Percentiles rank a stretch among this genome's conserved stretches.
These are phyloP conservation scores for Tetracentron sinense DNA, from an alignment of 164 flowering plant species.

Conservation along the genomic window DNA sequence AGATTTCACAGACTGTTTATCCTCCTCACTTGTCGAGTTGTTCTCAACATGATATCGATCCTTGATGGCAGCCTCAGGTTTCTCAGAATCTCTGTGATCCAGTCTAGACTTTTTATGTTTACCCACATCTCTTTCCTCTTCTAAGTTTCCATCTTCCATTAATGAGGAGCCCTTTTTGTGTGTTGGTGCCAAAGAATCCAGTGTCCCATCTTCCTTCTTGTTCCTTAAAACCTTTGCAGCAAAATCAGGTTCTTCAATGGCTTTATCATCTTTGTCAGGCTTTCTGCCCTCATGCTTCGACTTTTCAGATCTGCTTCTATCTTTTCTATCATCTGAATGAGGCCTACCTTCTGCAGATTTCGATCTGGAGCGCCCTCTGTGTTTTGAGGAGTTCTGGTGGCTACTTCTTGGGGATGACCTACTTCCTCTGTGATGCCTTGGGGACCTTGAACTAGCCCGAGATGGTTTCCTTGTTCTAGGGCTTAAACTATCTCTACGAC, in stretches of 20 bases:
- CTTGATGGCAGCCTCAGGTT: too few species aligned
- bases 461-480: conserved; percentile 40
- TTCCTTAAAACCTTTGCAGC: too few species aligned
- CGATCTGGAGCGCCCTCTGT: conserved; percentile 35
- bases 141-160: conserved; percentile 2
- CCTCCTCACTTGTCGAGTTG: too few species aligned
- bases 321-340: conserved; percentile 19
- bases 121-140: conserved; percentile 11
- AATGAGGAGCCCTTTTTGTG: conserved; percentile 8
- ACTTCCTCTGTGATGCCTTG: conserved; percentile 37
- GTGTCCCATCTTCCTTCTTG: too few species aligned
- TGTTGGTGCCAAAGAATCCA: background rate
- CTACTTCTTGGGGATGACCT: conserved; percentile 30
- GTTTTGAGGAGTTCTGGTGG: conserved; percentile 28
- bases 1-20: background rate
- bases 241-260: too few species aligned
- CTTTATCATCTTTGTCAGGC: conserved; percentile 12
- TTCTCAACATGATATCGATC: too few species aligned
- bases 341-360: conserved; percentile 28
- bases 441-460: conserved; percentile 51
- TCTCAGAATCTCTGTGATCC: conserved; percentile 13
- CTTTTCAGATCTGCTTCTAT: conserved; percentile 25
- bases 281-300: conserved; percentile 22
- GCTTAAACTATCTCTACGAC: conserved; percentile 36
- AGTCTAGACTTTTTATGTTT: conserved; percentile 6